These are phyloP conservation scores for Ascochyta rabiei DNA, from an alignment of 2,329 filamentous ascomycete genomes.

Conservation along the genomic window DNA sequence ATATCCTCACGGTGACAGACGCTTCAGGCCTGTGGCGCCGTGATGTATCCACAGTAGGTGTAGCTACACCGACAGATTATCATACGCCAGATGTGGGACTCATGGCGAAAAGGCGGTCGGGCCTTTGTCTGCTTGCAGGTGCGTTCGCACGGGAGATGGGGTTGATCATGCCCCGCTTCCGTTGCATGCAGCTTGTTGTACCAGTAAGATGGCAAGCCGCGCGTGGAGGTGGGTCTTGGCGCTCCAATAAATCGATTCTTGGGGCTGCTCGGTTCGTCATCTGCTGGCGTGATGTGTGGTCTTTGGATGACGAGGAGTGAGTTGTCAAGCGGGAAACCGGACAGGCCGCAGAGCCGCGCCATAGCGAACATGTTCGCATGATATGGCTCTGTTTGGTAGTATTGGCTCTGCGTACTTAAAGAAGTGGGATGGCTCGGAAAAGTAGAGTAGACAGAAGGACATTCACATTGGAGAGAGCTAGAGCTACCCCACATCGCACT, in stretches of 20 bases:
- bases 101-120: slow-evolving; percentile 6
- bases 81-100: neutral
- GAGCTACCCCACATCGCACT: slow-evolving; percentile 10
- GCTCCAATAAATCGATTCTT: neutral
- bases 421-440: neutral
- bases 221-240: neutral
- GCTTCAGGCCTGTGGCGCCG: too few species aligned
- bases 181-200: neutral
- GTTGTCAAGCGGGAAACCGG: neutral
- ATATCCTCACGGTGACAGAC: too few species aligned
- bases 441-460: neutral
- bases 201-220: neutral
- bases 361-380: slow-evolving; percentile 1
- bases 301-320: neutral
- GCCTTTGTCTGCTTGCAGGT: slow-evolving; percentile 3
- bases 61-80: slow-evolving; percentile 1
- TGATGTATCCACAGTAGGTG: too few species aligned
- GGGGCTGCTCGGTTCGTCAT: neutral
- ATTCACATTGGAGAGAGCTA: neutral
- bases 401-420: neutral
- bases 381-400: neutral
- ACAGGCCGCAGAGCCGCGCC: slow-evolving; percentile 10
- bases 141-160: slow-evolving; percentile 6
- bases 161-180: slow-evolving; percentile 4
- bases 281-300: neutral